Conservation (phyloP, 2,329 filamentous ascomycete genomes). For the Ceratocystis eucalypticola region DNA sequence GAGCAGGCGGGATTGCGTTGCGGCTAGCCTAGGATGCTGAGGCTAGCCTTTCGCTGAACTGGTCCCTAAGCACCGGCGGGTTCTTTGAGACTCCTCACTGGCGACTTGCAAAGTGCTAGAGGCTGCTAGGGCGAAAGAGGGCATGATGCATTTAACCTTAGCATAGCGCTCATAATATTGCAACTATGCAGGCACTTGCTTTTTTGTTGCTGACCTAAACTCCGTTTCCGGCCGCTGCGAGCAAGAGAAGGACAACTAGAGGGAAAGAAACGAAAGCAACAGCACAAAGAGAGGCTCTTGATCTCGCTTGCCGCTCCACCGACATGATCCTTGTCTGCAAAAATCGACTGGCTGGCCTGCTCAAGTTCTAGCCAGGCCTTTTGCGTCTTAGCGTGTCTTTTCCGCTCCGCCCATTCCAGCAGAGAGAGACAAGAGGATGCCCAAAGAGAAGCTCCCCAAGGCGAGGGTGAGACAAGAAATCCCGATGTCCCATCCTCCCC, state of each 20-base stretch:
- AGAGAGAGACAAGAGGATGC: background rate
- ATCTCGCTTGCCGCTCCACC: conserved; percentile 5
- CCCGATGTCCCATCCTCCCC: background rate
- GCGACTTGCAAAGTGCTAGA: no score
- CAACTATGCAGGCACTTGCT: no score
- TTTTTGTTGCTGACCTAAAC: background rate
- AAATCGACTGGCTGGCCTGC: background rate
- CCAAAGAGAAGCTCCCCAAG: background rate
- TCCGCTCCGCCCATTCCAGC: background rate
- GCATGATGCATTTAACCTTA: background rate
- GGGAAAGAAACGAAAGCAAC: no score
- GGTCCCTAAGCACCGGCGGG: no score
- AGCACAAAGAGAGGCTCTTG: background rate
- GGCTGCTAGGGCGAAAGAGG: no score
- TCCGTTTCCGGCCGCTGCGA: background rate
- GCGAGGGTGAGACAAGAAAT: background rate
- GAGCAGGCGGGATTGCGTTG: no score
- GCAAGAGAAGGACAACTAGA: no score
- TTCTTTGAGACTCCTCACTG: no score
- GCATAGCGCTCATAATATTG: background rate
- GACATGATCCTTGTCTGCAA: background rate
- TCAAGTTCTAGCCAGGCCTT: background rate
- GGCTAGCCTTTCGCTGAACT: no score
- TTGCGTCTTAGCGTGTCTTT: background rate
- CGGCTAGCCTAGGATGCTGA: no score